Base-by-base conservation (phyloP, 2,329 filamentous ascomycete species). In the Tolypocladium paradoxum region DNA sequence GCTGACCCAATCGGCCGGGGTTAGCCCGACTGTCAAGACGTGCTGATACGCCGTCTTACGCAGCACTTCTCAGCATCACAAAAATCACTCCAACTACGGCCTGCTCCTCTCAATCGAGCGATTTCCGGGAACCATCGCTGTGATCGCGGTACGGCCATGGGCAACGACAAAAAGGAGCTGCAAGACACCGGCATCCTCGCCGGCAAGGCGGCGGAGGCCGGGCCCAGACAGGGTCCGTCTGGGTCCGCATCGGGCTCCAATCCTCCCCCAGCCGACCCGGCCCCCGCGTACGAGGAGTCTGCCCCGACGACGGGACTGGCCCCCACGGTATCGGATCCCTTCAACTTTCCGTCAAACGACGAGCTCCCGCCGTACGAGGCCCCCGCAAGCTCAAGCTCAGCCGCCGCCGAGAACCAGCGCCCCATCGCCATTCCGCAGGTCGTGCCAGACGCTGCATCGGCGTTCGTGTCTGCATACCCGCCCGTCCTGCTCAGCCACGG, bases 351-450 rank as follows among this genome's bases (percentile, higher is more conserved):
- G 1, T 53, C 63, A 0, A 61, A 64, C 31, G 54, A 57, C 2
- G 52, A 64, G 3, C 58, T 66, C 0, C 70, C 70, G 0, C 49
- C 66, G 1, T 73, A 70, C 50, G 53, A 55, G 16, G 46, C 48
- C 20, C 33, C 27, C 6, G 48, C 40, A 29, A 40, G 52, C 49
- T 33, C 50, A 52, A 18, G 53, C 24, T 48, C 53, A 38, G 16
- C 29, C 52, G 18, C 24, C 31, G 35, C 6, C 40, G 11, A 9
- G 33, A 55, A 60, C 24, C 62, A 59, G 8, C 40, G 45, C 18
- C 69, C 67, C 12, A 68, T 75, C 45, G 71, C 67, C n/a, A 70
- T 74, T 29, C 73, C 72, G 0, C 73, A 76, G 54, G 55, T 63
- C 27, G 57, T 53, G 1, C 61, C 73, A 0, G 62, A 64, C 4